Evolutionary conservation across 306 rosid species (phyloP).

Genomic region (Lagenaria siceraria): DNA sequence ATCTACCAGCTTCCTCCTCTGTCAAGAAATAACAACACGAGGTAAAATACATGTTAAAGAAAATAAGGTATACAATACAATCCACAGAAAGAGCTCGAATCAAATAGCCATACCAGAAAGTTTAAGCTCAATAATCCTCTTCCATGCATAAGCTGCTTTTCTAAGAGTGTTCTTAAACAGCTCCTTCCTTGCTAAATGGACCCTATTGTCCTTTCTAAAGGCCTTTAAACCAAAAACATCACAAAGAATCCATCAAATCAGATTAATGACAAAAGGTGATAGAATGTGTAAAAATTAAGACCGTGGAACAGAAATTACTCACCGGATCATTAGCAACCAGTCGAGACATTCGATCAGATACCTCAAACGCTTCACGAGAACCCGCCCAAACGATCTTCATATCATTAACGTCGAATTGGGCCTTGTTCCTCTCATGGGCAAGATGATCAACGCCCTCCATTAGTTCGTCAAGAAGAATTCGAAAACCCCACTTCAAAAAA

Average conservation of each 20-base stretch:
- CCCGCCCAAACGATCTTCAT: slow-evolving; percentile 93
- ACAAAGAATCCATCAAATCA: neutral
- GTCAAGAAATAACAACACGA: slow-evolving; percentile 14
- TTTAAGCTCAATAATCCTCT: slow-evolving; percentile 60
- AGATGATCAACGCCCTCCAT: slow-evolving; percentile 67
- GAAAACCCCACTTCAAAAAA: neutral
- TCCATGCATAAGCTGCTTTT: slow-evolving; percentile 81
- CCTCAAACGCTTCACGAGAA: slow-evolving; percentile 45
- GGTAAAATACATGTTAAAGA: neutral
- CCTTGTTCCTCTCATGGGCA: slow-evolving; percentile 54
- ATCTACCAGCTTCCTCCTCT: slow-evolving; percentile 70
- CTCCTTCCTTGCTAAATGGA: slow-evolving; percentile 53
- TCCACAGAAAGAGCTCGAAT: neutral
- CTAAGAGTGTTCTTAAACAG: slow-evolving; percentile 74
- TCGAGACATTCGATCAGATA: slow-evolving; percentile 72
- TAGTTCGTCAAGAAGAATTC: neutral
- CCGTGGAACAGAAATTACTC: neutral
- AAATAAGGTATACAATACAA: neutral
- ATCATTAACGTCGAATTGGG: slow-evolving; percentile 63
- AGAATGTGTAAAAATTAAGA: neutral
- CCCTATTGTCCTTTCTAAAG: slow-evolving; percentile 70
- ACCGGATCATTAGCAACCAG: slow-evolving; percentile 92
- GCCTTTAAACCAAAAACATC: slow-evolving; percentile 28
- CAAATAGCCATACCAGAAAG: slow-evolving; percentile 41
- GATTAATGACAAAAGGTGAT: neutral